phyloP scores from a whole-genome alignment of 2,329 filamentous ascomycete species.

The Colletotrichum sidae region DNA sequence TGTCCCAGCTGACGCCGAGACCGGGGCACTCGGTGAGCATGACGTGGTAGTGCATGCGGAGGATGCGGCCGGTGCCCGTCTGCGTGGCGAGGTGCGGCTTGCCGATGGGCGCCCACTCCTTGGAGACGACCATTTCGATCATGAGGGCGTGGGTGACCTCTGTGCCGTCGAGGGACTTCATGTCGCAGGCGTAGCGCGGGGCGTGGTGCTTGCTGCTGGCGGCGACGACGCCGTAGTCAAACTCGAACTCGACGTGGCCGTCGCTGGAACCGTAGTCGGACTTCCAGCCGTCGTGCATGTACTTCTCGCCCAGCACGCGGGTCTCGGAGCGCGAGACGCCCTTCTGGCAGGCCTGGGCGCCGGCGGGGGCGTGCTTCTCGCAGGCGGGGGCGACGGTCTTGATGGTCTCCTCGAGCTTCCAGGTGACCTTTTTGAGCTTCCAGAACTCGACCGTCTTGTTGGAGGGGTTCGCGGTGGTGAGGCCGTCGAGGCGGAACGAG shows the following conservation, averaged over 20 bases:
- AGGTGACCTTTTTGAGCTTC: constrained; percentile 91
- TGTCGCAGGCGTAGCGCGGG: constrained; percentile 78
- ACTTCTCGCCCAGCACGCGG: constrained; percentile 82
- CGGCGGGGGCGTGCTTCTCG: constrained; percentile 73
- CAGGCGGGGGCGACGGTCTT: constrained; percentile 85
- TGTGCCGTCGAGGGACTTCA: constrained; percentile 79
- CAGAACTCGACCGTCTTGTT: constrained; percentile 82
- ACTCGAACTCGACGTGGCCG: constrained; percentile 80
- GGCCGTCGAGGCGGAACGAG: constrained; percentile 85
- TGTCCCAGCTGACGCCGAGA: constrained; percentile 95
- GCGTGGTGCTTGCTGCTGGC: constrained; percentile 59
- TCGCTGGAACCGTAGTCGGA: constrained; percentile 66
- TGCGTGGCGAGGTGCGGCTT: constrained; percentile 78
- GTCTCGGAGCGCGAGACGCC: constrained; percentile 80
- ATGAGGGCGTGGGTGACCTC: constrained; percentile 87
- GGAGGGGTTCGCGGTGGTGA: constrained; percentile 76
- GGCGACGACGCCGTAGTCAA: constrained; percentile 72
- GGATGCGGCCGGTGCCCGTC: constrained; percentile 88
- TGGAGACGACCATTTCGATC: constrained; percentile 92
- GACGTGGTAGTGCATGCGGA: constrained; percentile 91
- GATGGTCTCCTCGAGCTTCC: constrained; percentile 91
- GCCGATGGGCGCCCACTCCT: constrained; percentile 84
- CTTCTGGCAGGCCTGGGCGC: constrained; percentile 63
- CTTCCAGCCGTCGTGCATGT: constrained; percentile 92
- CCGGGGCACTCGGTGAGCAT: constrained; percentile 85